These are phyloP conservation scores for Allium sativum DNA, from an alignment of 106 monocot genomes.

Conservation along the genomic window DNA sequence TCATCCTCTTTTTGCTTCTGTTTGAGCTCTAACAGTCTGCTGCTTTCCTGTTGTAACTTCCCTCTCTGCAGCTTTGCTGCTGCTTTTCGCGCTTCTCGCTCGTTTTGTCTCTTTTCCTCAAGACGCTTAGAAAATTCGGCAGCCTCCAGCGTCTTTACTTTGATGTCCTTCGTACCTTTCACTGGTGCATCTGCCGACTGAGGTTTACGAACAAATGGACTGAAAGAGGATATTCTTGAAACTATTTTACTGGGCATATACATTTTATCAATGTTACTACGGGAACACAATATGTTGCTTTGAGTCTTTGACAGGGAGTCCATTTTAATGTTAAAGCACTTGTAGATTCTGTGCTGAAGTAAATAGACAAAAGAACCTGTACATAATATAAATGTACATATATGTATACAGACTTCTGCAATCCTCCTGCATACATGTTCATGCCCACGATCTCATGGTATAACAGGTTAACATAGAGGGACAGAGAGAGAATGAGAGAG, in stretches of 20 bases:
- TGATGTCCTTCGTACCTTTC: conserved; percentile 65
- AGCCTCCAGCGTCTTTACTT: conserved; percentile 82
- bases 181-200: conserved; percentile 28
- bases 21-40: conserved; percentile 37
- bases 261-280: conserved; percentile 8
- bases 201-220: conserved; percentile 40
- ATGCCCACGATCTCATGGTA: no score
- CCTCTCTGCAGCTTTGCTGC: conserved; percentile 52
- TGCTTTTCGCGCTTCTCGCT: conserved; percentile 70
- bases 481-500: no score
- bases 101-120: conserved; percentile 64
- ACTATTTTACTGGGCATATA: conserved; percentile 29
- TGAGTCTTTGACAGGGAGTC: no score
- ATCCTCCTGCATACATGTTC: no score
- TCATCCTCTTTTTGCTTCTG: conserved; percentile 65
- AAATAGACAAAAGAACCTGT: no score
- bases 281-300: no score
- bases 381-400: no score
- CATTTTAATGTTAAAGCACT: no score
- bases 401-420: no score
- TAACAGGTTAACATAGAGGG: no score
- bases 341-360: no score
- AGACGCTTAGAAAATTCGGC: conserved; percentile 79
- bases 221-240: conserved; percentile 41
- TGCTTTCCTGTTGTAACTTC: conserved; percentile 58